phyloP scores from a whole-genome alignment of 495 filamentous ascomycete genomes.

The Penicillium malachiteum region DNA sequence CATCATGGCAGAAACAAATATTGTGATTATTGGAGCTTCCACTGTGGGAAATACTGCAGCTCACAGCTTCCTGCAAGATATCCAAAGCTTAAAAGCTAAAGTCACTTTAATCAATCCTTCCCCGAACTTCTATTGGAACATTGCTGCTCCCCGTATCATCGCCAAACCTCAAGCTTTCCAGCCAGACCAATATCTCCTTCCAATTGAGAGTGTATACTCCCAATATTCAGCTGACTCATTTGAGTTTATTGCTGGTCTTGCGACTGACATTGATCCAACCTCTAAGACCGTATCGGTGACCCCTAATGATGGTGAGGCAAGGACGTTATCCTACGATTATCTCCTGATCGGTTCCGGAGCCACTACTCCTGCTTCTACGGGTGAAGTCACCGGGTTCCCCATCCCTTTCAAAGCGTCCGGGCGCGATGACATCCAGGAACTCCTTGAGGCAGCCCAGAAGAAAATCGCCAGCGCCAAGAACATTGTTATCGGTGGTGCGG shows the following conservation, averaged over 20 bases:
- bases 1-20: conserved; percentile 23
- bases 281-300: conserved; percentile 43
- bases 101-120: conserved; percentile 58
- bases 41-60: conserved; percentile 57
- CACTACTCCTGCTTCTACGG: conserved; percentile 45
- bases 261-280: conserved; percentile 46
- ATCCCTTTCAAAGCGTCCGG: conserved; percentile 54
- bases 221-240: conserved; percentile 47
- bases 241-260: conserved; percentile 57
- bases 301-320: conserved; percentile 22
- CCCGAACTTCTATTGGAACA: conserved; percentile 50
- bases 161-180: conserved; percentile 42
- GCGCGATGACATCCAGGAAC: conserved; percentile 40
- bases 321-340: conserved; percentile 48
- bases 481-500: conserved; percentile 67
- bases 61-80: conserved; percentile 57
- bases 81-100: conserved; percentile 36
- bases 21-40: conserved; percentile 67
- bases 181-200: conserved; percentile 43
- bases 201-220: conserved; percentile 52
- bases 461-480: conserved; percentile 51
- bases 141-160: conserved; percentile 49
- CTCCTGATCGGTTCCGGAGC: conserved; percentile 54
- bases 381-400: conserved; percentile 33
- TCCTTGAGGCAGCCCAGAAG: conserved; percentile 44